These are phyloP conservation scores for Blastomyces silverae DNA, from an alignment of 2,329 filamentous ascomycete species.

Conservation along the genomic window DNA sequence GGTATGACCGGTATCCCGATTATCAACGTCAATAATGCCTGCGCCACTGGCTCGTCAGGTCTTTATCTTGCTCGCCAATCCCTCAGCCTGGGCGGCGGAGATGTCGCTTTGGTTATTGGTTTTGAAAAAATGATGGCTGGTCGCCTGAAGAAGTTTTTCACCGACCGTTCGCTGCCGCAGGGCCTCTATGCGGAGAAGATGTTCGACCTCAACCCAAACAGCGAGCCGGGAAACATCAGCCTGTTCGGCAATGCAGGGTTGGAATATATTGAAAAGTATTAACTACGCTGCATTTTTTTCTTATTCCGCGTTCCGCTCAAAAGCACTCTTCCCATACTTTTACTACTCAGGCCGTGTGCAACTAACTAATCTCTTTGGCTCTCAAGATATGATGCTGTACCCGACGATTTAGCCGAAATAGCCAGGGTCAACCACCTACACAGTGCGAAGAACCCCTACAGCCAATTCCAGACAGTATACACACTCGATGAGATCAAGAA, in stretches of 20 bases:
- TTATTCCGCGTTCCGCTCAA: neutral
- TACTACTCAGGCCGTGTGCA: neutral
- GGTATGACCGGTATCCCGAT: slow-evolving; percentile 26
- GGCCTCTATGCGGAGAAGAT: slow-evolving; percentile 18
- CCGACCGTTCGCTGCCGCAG: slow-evolving; percentile 20
- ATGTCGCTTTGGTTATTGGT: slow-evolving; percentile 25
- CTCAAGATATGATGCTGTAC: slow-evolving; percentile 21
- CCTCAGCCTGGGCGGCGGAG: slow-evolving; percentile 21
- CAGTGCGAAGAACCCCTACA: slow-evolving; percentile 22
- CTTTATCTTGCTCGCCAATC: slow-evolving; percentile 23
- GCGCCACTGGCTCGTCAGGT: slow-evolving; percentile 24
- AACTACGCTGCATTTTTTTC: neutral
- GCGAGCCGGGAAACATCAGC: slow-evolving; percentile 21
- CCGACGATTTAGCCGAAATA: slow-evolving; percentile 23
- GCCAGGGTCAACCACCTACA: slow-evolving; percentile 23
- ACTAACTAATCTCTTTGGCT: neutral
- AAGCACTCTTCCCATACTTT: neutral
- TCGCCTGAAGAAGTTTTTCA: slow-evolving; percentile 18
- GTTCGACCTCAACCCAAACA: slow-evolving; percentile 21
- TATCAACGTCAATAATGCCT: slow-evolving; percentile 27
- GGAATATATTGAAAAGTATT: slow-evolving; percentile 25
- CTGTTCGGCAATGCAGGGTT: slow-evolving; percentile 23
- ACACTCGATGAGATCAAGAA: slow-evolving; percentile 22
- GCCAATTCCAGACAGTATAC: slow-evolving; percentile 22
- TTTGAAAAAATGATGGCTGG: slow-evolving; percentile 27